Percentiles rank a stretch among this genome's conserved stretches.
Conservation (phyloP, 2,329 filamentous ascomycete genomes). For the Sporothrix variecibatus region DNA sequence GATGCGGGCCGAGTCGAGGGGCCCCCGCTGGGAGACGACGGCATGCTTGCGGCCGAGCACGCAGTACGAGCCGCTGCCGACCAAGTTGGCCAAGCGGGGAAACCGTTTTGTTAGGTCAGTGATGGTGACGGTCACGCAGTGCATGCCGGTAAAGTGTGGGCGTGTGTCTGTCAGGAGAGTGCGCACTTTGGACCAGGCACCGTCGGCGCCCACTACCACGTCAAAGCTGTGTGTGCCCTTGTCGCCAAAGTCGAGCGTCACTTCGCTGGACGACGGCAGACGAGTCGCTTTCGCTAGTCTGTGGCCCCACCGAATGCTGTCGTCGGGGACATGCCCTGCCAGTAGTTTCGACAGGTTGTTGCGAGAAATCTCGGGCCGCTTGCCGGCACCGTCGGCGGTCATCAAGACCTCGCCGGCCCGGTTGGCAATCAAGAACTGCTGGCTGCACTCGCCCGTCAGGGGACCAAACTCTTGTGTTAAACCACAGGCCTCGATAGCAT, state of each 20-base stretch:
- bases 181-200: conserved; percentile 45
- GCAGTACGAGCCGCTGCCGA: conserved; percentile 44
- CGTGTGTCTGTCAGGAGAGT: conserved; percentile 39
- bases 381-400: conserved; percentile 28
- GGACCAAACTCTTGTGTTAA: conserved; percentile 47
- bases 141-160: conserved; percentile 45
- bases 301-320: conserved; percentile 43
- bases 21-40: conserved; percentile 39
- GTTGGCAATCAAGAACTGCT: conserved; percentile 43
- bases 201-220: conserved; percentile 45
- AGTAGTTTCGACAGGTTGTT: conserved; percentile 41
- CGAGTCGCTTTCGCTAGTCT: conserved; percentile 33
- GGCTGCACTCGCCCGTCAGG: conserved; percentile 46
- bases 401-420: conserved; percentile 35
- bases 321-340: conserved; percentile 36
- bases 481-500: conserved; percentile 47
- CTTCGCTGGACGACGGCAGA: conserved; percentile 2
- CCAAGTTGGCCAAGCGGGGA: conserved; percentile 42
- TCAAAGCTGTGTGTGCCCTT: conserved; percentile 37
- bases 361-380: conserved; percentile 45
- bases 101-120: conserved; percentile 39
- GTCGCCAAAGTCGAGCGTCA: conserved; percentile 34
- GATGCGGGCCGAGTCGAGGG: conserved; percentile 37
- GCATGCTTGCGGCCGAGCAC: conserved; percentile 43
- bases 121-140: conserved; percentile 42